phyloP scores from a whole-genome alignment of 1,139 yeast species.

The Yamadazyma buinensis region DNA sequence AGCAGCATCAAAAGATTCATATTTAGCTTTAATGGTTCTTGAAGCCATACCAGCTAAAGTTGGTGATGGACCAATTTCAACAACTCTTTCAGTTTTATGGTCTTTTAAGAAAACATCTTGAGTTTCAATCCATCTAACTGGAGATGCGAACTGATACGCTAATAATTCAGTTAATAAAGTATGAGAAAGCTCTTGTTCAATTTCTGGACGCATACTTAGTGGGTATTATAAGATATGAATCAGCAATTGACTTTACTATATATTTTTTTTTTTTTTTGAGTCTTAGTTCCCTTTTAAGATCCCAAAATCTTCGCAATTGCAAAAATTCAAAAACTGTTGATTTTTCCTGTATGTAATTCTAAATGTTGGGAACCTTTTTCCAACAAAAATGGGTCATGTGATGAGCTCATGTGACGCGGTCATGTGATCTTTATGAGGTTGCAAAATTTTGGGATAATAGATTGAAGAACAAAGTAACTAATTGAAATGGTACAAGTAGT shows the following conservation, averaged over 20 bases:
- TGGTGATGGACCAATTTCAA: constrained; percentile 98
- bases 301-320: no score
- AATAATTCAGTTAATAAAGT: constrained; percentile 88
- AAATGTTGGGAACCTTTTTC: constrained; percentile 2
- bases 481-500: no score
- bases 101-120: constrained; percentile 96
- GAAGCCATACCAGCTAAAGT: constrained; percentile 98
- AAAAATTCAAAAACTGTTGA: background rate
- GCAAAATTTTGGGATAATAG: no score
- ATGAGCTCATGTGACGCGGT: background rate
- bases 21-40: constrained; percentile 92
- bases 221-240: no score
- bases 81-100: constrained; percentile 93
- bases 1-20: constrained; percentile 97
- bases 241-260: no score
- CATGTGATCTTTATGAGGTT: no score
- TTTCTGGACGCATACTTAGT: constrained; percentile 84
- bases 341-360: constrained; percentile 2
- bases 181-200: constrained; percentile 96
- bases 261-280: no score
- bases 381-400: no score
- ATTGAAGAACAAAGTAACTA: no score
- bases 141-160: constrained; percentile 98
- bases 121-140: constrained; percentile 99
- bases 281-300: background rate